Evolutionary conservation across 768 basidiomycete genomes (phyloP), one percentile per base, ranked within the genome.

Genomic region (Collybia nuda): DNA sequence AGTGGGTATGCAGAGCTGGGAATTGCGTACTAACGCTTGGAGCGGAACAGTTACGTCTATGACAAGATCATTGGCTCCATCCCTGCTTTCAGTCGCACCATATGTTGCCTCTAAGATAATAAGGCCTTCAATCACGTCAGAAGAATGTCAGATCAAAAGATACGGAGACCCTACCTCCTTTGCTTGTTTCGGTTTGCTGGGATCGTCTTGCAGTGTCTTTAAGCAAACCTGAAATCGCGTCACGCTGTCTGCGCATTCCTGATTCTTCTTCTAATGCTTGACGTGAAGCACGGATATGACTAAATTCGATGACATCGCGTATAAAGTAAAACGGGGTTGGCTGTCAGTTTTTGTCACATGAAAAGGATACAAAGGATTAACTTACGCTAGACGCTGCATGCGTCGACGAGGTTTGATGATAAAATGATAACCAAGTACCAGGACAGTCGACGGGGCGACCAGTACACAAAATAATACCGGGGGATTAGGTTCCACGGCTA

Each of bases 21-120:
- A 86, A 56, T 85, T 79, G 58, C 81, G 78, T 44, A 96, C 89
- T 18, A 94, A 73, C 17, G 88, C 84, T 70, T 94, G 93, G 44
- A 95, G 63, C 5, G 93, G 82, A 38, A 89, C 72, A 3, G 88
- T 91, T 36, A 95, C 91, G 63, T 94, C 86, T 40, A 90, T 72
- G 39, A 77, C 70, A 24, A 89, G 73, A 45, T 80, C 81, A 51
- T 78, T 72, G 7, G 74, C 71, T 47, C 74, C 79, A 45, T 74
- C 74, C 46, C 76, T 76, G 48, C 66, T 66, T 59, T 78, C 75
- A 22, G 73, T 68, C 40, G 81, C 75, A 15, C 88, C 87, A 66
- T 93, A 94, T 7, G 69, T 76, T 18, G 91, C 93, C 52, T 86
- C 82, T 55, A 84, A 62, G 60, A 96, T 81, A 52, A 95, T 77